A percentile compares a stretch with the other conserved stretches of the same genome.
phyloP scores from a whole-genome alignment of 2,329 filamentous ascomycete genomes.

The Didymosphaeria variabile region DNA sequence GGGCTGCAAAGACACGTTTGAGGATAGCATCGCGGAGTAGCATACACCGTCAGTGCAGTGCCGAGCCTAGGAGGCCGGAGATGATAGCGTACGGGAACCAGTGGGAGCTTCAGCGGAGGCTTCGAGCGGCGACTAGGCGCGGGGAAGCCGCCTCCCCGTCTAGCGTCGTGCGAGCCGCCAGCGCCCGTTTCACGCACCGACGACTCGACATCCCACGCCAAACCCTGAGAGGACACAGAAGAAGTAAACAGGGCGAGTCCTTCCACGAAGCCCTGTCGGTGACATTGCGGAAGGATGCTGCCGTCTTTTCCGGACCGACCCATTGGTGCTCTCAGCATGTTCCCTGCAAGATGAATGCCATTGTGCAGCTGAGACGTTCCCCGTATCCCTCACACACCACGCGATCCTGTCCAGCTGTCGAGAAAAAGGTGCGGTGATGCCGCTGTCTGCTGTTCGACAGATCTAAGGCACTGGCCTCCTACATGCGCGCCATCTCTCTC shows the following conservation, averaged over 20 bases:
- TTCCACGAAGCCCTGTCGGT: not conserved
- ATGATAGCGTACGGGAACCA: conserved; percentile 5
- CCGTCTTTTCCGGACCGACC: conserved; percentile 3
- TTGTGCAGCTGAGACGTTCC: conserved; percentile 15
- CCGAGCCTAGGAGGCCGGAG: not conserved
- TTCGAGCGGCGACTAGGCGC: conserved; percentile 9
- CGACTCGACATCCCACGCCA: conserved; percentile 11
- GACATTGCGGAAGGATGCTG: not conserved
- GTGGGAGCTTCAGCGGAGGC: conserved; percentile 5
- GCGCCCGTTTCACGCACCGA: conserved; percentile 2
- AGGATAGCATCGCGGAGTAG: too few relatives aligned
- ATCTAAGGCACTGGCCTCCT: conserved; percentile 1
- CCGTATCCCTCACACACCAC: not conserved
- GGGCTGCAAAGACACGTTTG: not conserved
- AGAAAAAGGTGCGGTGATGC: conserved; percentile 3
- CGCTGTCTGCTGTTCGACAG: not conserved
- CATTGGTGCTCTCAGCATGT: conserved; percentile 2
- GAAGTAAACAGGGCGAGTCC: not conserved
- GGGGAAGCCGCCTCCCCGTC: conserved; percentile 6
- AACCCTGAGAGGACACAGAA: not conserved
- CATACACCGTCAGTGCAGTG: not conserved
- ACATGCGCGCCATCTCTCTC: not conserved
- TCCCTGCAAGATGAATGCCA: conserved; percentile 15
- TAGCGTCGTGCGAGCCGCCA: not conserved
- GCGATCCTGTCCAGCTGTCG: not conserved